Percentiles rank a stretch among this genome's conserved stretches.
Evolutionary conservation across 164 flowering plant genomes (phyloP).

Genomic region (Umbellularia californica): DNA sequence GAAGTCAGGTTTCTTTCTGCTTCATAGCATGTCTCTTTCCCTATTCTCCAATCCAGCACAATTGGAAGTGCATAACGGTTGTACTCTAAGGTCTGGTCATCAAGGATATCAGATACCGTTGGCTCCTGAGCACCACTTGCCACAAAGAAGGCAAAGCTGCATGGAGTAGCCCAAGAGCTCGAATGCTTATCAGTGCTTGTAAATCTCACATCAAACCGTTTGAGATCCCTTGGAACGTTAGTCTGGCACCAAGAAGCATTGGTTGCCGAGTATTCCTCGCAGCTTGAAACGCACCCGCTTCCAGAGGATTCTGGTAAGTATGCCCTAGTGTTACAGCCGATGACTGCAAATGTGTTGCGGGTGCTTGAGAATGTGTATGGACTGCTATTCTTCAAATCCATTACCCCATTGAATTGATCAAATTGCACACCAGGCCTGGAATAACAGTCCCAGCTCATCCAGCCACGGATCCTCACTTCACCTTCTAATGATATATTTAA

Average conservation of each 20-base stretch:
- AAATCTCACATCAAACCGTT: neutral
- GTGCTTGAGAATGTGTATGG: neutral
- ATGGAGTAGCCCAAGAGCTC: neutral
- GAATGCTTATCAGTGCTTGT: neutral
- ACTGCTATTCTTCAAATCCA: neutral
- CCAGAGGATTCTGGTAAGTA: neutral
- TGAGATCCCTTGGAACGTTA: neutral
- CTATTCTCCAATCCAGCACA: neutral
- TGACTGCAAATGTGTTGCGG: neutral
- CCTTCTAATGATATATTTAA: neutral
- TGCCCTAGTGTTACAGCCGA: neutral
- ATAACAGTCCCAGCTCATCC: neutral
- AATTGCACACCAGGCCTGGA: neutral
- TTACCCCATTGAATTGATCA: no score
- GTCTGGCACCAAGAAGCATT: neutral
- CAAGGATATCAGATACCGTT: neutral
- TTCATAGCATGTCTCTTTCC: neutral
- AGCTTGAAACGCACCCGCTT: neutral
- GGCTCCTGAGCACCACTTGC: no score
- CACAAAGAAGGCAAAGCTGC: neutral
- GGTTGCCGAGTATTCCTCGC: neutral
- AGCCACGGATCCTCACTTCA: neutral
- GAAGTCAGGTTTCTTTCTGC: neutral
- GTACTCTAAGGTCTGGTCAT: neutral
- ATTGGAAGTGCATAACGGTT: neutral